Conservation (phyloP, 2,329 filamentous ascomycete genomes). For the Verticillium dahliae region DNA sequence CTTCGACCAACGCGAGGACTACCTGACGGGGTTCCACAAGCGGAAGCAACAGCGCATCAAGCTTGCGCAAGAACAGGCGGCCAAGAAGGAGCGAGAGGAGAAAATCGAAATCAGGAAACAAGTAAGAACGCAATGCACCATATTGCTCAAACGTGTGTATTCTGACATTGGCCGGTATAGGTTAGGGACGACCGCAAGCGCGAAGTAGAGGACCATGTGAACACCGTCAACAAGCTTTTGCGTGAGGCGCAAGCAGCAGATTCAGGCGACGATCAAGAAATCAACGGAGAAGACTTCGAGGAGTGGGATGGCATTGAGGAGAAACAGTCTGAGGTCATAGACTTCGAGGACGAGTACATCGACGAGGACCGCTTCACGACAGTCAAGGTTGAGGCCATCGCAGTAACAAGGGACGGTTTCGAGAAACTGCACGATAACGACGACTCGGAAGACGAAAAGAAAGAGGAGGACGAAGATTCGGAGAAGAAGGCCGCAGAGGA, state of each 20-base stretch:
- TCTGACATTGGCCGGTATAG: conserved; percentile 37
- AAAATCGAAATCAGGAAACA: conserved; percentile 67
- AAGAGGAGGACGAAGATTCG: conserved; percentile 23
- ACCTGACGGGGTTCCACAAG: conserved; percentile 94
- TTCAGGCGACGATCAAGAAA: conserved; percentile 27
- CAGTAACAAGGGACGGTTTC: conserved; percentile 68
- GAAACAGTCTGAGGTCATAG: conserved; percentile 41
- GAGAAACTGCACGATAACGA: conserved; percentile 36
- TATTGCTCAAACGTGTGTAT: neutral
- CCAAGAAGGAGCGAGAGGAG: conserved; percentile 71
- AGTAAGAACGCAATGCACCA: conserved; percentile 37
- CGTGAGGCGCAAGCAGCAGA: conserved; percentile 50
- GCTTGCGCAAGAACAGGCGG: conserved; percentile 74
- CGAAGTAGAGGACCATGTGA: conserved; percentile 76
- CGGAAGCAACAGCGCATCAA: conserved; percentile 82
- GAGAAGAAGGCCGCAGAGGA: conserved; percentile 23
- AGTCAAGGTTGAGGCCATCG: conserved; percentile 86
- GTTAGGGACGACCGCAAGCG: conserved; percentile 74
- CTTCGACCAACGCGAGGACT: conserved; percentile 70
- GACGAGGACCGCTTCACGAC: conserved; percentile 96
- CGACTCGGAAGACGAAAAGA: conserved; percentile 24
- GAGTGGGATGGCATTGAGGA: conserved; percentile 65
- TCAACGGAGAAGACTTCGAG: conserved; percentile 32
- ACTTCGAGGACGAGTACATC: conserved; percentile 88
- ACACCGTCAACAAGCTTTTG: conserved; percentile 66